Evolutionary conservation across 2,329 filamentous ascomycete species (phyloP), one percentile per base, ranked within the genome.

Genomic region (Pseudophaeomoniella oleicola): DNA sequence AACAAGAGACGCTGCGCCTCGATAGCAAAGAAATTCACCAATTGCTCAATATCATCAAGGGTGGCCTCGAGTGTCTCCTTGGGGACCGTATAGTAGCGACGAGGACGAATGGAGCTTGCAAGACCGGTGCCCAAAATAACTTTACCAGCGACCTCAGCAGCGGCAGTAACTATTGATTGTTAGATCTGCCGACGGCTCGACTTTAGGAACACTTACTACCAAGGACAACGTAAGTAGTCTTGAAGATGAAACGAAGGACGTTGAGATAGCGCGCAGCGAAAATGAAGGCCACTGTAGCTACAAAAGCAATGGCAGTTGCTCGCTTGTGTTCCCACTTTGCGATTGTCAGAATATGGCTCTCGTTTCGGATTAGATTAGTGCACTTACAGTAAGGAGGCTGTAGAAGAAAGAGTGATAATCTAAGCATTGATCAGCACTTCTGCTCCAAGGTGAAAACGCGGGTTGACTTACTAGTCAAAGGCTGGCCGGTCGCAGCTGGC

Each of bases 331-430:
- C 71, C 74, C 74, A 78, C 67, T 71, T 42, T 41, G 30, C 3
- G 37, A 36, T 46, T 38, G 48, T 49, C 44, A 22, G 43, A 41
- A 37, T 42, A 33, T 35, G 34, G 12, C 32, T 35, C 14, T 32
- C 13, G 22, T 12, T 31, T 32, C 16, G n/a, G 34, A 36, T 19
- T 35, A 14, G 16, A 35, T 11, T 16, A 30, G 30, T 6, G 12
- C 30, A 58, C 67, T 55, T 50, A 71, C 67, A 61, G 72, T 77
- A 49, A 79, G 54, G 34, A 78, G 63, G 47, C 70, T 72, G 57
- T 78, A 78, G 58, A 79, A 69, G 59, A 76, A 62, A 47, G 72
- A 77, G 56, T 78, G 75, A 57, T 78, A 78, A 57, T 75, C 67
- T 71, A 36, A 13, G n/a, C 14, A 37, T n/a, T n/a, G n/a, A n/a